Percentiles rank a stretch among this genome's conserved stretches.
Evolutionary conservation across 495 filamentous ascomycete species (phyloP).

Genomic region (Clohesyomyces aquaticus): DNA sequence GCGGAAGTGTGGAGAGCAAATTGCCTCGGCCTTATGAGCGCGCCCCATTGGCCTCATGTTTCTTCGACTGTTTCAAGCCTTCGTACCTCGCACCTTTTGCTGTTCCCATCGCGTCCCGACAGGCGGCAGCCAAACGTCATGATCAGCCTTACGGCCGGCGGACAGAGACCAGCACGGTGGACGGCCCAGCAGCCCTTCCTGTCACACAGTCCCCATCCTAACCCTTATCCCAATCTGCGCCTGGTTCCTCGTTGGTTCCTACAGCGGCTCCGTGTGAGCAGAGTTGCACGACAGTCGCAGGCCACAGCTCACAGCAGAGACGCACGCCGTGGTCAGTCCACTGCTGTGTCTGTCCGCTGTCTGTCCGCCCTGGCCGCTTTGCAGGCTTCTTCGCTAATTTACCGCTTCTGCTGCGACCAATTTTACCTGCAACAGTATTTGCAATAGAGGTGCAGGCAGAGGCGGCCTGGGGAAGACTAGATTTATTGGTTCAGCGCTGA

Average conservation of each 20-base stretch:
- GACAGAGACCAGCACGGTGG: not conserved
- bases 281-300: too few species aligned
- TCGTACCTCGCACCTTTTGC: conserved; percentile 37
- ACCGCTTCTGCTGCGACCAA: conserved; percentile 13
- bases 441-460: conserved; percentile 17
- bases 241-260: conserved; percentile 8
- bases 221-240: not conserved
- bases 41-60: not conserved
- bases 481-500: not conserved
- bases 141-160: conserved; percentile 32
- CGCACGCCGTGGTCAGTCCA: conserved; percentile 12
- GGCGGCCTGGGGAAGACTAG: not conserved
- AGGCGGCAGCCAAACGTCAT: conserved; percentile 11
- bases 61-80: not conserved
- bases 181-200: not conserved
- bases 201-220: conserved; percentile 7
- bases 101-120: conserved; percentile 11
- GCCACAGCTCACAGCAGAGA: not conserved
- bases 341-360: too few species aligned
- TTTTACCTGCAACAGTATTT: conserved; percentile 37
- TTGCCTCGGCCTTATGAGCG: not conserved
- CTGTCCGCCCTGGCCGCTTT: conserved; percentile 15
- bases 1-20: too few species aligned
- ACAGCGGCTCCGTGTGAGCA: conserved; percentile 14
- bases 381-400: not conserved